phyloP scores from a whole-genome alignment of 148 eudicot genomes.

The Chenopodium album region DNA sequence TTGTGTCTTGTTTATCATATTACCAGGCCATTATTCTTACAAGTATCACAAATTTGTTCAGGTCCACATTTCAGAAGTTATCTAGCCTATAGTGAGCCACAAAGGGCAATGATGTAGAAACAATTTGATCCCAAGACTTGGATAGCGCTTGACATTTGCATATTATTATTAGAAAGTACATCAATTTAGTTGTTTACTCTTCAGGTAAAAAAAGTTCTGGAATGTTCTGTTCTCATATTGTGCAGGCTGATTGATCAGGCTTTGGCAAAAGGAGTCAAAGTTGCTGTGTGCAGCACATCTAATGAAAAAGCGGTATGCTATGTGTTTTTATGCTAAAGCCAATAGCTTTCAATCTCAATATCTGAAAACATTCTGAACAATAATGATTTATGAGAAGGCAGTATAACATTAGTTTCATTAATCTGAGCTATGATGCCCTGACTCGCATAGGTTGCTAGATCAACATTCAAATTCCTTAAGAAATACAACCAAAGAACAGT shows the following conservation, averaged over 20 bases:
- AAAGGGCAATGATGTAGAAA: no score
- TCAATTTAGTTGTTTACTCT: background rate
- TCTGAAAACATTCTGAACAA: background rate
- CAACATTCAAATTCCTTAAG: background rate
- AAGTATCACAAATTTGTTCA: background rate
- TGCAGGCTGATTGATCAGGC: conserved; percentile 94
- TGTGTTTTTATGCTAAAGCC: background rate
- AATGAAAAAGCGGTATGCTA: conserved; percentile 94
- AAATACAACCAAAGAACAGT: background rate
- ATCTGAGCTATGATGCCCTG: background rate
- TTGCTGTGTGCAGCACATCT: conserved; percentile 99
- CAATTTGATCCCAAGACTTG: no score
- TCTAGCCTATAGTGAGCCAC: no score
- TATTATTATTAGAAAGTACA: background rate
- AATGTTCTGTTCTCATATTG: background rate
- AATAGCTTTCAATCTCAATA: background rate
- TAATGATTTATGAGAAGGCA: background rate
- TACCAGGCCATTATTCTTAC: background rate
- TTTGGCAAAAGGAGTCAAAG: conserved; percentile 72
- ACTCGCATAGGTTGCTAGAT: background rate
- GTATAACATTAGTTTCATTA: no score
- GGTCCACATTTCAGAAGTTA: background rate
- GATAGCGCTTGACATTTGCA: no score
- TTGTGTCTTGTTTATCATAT: background rate
- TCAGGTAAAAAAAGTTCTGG: background rate